Base-by-base conservation (phyloP, 2,329 filamentous ascomycete genomes). In the Elsinoe necatrix region DNA sequence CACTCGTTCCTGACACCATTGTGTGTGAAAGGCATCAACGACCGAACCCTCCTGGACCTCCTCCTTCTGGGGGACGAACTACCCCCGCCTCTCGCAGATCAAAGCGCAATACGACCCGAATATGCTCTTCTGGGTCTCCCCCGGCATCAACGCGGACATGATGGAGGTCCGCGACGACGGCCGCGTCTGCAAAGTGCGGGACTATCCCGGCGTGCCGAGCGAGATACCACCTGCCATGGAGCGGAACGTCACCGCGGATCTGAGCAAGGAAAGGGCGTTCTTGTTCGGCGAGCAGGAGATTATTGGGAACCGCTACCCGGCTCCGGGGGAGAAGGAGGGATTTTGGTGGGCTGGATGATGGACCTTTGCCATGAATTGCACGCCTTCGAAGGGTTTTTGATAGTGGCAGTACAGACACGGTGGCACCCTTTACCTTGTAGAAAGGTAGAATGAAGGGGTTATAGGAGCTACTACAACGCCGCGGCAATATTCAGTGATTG, bases 51-150 rank as follows among this genome's bases (percentile, higher is more conserved):
- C 71, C 45, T 73, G 67, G 65, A 65, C 67, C 56, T 57, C 65
- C 42, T 63, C 67, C 2, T 71, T 72, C 62, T 73, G 65, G 61
- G 71, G 70, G 9, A 56, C 58, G 2, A 66, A 71, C 34, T 72
- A 73, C 47, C 56, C 54, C 1, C 58, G 58, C 6, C 63, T 73
- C 2, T 62, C 66, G 11, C 57, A 61, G 3, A 60, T 67, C 39
- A 73, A 68, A 63, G 63, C 35, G 56, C 59, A 64, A 34, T 63
- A 66, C 11, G 71, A 73, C 58, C 70, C 68, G 1, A 59, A 41
- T n/a, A 41, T 41, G 37, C n/a, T 20, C n/a, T 41, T 18, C 37
- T 41, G n/a, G 37, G 37, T 41, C 37, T 16, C n/a, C 37, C 37
- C 37, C n/a, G 37, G 37, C 7, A 18, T 16, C 37, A 41, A 41